Conservation (phyloP, 1,284 basidiomycete genomes). For the Leccinum subspadiceum region DNA sequence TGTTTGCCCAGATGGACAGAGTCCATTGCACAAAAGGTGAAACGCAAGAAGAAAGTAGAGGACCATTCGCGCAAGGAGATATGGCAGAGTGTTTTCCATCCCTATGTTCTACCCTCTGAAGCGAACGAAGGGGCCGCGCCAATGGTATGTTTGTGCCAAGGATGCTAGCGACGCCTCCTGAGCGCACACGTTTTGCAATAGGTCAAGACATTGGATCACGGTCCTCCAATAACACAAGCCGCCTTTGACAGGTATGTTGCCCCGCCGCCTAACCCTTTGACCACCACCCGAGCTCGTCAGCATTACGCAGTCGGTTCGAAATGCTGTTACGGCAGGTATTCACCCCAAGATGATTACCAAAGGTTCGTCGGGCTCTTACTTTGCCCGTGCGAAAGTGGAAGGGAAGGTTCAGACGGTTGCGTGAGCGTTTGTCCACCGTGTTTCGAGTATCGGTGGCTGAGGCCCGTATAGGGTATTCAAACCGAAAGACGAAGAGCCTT, state of each 20-base stretch:
- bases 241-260: constrained; percentile 64
- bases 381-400: constrained; percentile 73
- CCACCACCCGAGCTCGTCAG: constrained; percentile 35
- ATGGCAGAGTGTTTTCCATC: constrained; percentile 77
- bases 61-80: constrained; percentile 68
- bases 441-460: constrained; percentile 3
- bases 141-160: constrained; percentile 20
- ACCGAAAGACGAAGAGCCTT: constrained; percentile 88
- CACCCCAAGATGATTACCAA: constrained; percentile 89
- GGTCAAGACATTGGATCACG: constrained; percentile 77
- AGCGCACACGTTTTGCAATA: constrained; percentile 25
- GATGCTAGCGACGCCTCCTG: constrained; percentile 2
- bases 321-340: constrained; percentile 70
- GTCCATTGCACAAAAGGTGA: constrained; percentile 78
- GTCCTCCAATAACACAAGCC: constrained; percentile 67
- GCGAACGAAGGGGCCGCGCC: constrained; percentile 22
- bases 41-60: constrained; percentile 74
- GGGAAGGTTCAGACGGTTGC: constrained; percentile 74
- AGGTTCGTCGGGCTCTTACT: constrained; percentile 86
- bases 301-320: constrained; percentile 62
- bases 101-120: constrained; percentile 31
- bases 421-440: constrained; percentile 42
- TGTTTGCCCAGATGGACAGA: constrained; percentile 67
- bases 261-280: neutral
- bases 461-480: constrained; percentile 69